Evolutionary conservation across 1,284 basidiomycete genomes (phyloP).

Genomic region (Rhodotorula sp.): DNA sequence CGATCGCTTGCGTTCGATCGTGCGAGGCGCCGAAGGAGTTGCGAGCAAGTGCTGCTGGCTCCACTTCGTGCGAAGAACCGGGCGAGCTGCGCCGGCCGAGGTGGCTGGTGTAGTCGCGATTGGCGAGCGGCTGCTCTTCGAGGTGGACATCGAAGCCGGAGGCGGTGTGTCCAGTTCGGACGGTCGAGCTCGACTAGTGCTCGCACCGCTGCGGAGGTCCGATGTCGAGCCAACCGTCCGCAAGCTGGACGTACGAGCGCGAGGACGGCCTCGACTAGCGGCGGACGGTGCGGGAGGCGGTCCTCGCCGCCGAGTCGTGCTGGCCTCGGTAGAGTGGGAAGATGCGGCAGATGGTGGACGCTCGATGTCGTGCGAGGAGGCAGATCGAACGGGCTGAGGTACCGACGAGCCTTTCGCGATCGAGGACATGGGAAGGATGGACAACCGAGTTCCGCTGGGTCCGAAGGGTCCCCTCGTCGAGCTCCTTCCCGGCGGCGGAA

Average conservation of each 20-base stretch:
- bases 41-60: conserved; percentile 16
- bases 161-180: neutral
- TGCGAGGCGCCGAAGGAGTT: neutral
- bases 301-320: neutral
- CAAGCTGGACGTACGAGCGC: conserved; percentile 7
- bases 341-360: neutral
- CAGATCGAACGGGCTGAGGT: conserved; percentile 14
- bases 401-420: neutral
- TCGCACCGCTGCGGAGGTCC: neutral
- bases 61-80: conserved; percentile 8
- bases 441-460: neutral
- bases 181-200: neutral
- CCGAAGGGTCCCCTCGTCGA: neutral
- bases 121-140: neutral
- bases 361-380: conserved; percentile 18
- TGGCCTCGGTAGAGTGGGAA: neutral
- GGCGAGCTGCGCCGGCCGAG: neutral
- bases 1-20: conserved; percentile 22
- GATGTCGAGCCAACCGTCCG: neutral
- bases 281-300: conserved; percentile 21
- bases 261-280: conserved; percentile 11
- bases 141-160: neutral
- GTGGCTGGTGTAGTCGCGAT: neutral
- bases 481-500: neutral
- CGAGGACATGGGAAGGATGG: neutral